These are phyloP conservation scores for Wallemia hederae DNA, from an alignment of 1,284 basidiomycete genomes.

Conservation along the genomic window DNA sequence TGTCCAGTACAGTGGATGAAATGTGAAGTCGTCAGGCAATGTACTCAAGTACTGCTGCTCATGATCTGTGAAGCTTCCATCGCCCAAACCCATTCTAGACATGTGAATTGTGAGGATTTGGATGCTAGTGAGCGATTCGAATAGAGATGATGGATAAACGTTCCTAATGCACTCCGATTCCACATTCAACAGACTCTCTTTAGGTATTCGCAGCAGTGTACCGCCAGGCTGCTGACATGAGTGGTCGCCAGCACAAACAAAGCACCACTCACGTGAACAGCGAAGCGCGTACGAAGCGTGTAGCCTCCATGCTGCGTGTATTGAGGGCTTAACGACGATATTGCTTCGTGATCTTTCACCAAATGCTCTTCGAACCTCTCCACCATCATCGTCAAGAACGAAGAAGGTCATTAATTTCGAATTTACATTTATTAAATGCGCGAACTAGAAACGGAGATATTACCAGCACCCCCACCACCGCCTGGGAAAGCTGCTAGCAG, in stretches of 20 bases:
- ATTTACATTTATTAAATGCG: background rate
- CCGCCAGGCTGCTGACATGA: too few relatives aligned
- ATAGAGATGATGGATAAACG: background rate
- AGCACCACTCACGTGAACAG: too few relatives aligned
- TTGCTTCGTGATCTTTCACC: background rate
- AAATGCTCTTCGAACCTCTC: background rate
- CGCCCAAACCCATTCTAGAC: background rate
- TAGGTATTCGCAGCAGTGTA: background rate
- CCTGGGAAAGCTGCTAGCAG: background rate
- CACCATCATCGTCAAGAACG: background rate
- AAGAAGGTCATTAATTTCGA: too few relatives aligned
- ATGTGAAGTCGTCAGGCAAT: background rate
- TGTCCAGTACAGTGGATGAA: background rate
- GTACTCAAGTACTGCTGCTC: background rate
- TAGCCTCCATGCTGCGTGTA: background rate
- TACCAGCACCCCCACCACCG: background rate
- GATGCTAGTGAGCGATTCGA: background rate
- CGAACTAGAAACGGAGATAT: background rate
- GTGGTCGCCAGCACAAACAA: too few relatives aligned
- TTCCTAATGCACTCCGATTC: background rate
- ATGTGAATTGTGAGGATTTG: background rate
- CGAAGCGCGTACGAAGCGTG: background rate
- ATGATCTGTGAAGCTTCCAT: background rate
- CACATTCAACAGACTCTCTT: background rate
- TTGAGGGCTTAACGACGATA: background rate